Percentiles rank a stretch among this genome's conserved stretches.
Evolutionary conservation across 176 grass and related monocot genomes (phyloP).

Genomic region (Alopecurus myosuroides): DNA sequence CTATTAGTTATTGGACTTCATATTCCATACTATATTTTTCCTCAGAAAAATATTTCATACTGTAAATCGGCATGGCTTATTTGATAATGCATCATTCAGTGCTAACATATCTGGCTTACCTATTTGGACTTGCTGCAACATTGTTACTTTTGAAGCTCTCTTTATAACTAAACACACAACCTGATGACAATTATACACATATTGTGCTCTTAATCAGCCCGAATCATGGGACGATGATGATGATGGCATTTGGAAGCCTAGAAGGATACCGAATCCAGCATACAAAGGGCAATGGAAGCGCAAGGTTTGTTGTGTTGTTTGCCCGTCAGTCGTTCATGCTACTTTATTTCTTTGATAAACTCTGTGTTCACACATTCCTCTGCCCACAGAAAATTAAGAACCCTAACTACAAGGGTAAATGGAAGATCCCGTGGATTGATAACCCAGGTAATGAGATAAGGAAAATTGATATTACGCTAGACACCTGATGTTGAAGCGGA

Average conservation of each 20-base stretch:
- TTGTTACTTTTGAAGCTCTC: neutral
- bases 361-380: conserved; percentile 21
- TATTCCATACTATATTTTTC: neutral
- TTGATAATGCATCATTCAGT: neutral
- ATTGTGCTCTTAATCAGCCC: conserved; percentile 50
- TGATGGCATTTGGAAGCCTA: conserved; percentile 85
- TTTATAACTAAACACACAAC: neutral
- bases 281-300: conserved; percentile 96
- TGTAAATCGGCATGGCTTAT: neutral
- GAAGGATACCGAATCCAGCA: conserved; percentile 81
- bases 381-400: conserved; percentile 96
- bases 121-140: too few species aligned
- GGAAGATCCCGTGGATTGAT: conserved; percentile 98
- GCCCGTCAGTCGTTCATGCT: neutral
- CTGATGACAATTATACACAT: conserved; percentile 2
- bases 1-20: neutral
- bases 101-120: neutral
- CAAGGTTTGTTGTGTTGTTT: conserved; percentile 56
- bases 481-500: neutral
- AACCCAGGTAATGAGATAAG: conserved; percentile 68
- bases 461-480: neutral
- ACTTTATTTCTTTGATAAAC: conserved; percentile 7
- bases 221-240: conserved; percentile 93
- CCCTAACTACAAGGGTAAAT: conserved; percentile 98
- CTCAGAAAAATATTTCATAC: neutral